A percentile compares a stretch with the other conserved stretches of the same genome.
These are phyloP conservation scores for Sinapis alba DNA, from an alignment of 441 rosid species.

Conservation along the genomic window DNA sequence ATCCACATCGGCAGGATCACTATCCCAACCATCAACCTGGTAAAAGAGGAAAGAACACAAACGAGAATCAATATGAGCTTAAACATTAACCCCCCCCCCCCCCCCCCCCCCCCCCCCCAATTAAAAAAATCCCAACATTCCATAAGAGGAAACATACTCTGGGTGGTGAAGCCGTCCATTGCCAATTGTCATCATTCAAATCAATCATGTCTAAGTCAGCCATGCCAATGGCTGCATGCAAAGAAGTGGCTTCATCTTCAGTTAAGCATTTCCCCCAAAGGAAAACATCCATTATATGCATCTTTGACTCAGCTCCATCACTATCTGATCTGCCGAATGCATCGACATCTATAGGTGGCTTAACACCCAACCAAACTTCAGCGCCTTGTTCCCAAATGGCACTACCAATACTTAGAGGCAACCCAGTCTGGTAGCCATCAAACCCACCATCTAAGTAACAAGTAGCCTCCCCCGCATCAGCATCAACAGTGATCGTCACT, in stretches of 20 bases:
- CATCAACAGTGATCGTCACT: constrained; percentile 96
- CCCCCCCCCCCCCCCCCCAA: too few relatives aligned
- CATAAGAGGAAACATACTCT: constrained; percentile 61
- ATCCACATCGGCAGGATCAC: constrained; percentile 99
- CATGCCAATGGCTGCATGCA: constrained; percentile 77
- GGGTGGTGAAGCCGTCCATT: constrained; percentile 98
- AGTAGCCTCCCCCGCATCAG: constrained; percentile 96
- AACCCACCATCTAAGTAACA: constrained; percentile 98
- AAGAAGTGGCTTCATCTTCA: constrained; percentile 92
- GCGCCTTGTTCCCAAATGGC: constrained; percentile 95
- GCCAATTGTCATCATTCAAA: constrained; percentile 95
- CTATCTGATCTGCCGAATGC: constrained; percentile 99
- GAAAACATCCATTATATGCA: constrained; percentile 99
- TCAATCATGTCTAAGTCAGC: constrained; percentile 81
- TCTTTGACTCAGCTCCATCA: constrained; percentile 99
- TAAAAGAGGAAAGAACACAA: constrained; percentile 37
- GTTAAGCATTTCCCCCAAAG: constrained; percentile 98
- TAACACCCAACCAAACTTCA: constrained; percentile 94
- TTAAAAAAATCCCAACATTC: constrained; percentile 9
- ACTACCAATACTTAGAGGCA: constrained; percentile 67
- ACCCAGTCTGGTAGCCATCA: constrained; percentile 88
- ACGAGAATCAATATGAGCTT: constrained; percentile 35
- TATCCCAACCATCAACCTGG: constrained; percentile 99
- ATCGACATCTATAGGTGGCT: constrained; percentile 94
- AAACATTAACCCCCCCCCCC: constrained; percentile 13